Evolutionary conservation across 2,329 filamentous ascomycete species (phyloP).

Genomic region (Colletotrichum viniferum): DNA sequence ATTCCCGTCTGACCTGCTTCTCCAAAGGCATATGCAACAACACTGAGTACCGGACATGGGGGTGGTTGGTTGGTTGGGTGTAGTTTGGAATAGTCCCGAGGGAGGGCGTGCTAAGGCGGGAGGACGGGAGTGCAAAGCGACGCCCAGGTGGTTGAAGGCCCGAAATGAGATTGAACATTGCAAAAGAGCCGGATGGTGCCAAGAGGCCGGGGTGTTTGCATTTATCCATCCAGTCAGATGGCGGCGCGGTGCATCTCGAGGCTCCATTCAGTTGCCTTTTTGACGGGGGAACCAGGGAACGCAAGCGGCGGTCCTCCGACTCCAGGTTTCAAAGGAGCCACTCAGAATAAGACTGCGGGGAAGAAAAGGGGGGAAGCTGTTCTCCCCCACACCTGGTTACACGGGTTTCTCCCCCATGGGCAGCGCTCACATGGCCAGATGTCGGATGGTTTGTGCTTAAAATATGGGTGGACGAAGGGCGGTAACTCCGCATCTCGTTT

Average conservation of each 20-base stretch:
- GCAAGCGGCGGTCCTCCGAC: neutral
- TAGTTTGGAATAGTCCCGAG: neutral
- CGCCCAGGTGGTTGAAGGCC: slow-evolving; percentile 15
- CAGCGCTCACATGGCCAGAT: slow-evolving; percentile 1
- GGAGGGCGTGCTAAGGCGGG: slow-evolving; percentile 5
- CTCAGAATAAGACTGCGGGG: neutral
- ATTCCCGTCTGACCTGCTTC: neutral
- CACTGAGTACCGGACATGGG: neutral
- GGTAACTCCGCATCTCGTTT: slow-evolving; percentile 1
- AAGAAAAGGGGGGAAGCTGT: slow-evolving; percentile 10
- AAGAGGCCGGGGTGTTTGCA: neutral
- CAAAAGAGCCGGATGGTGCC: neutral
- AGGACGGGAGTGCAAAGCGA: slow-evolving; percentile 14
- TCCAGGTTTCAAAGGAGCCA: neutral
- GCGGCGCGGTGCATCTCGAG: neutral
- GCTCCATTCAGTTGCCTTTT: neutral
- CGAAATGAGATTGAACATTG: slow-evolving; percentile 9
- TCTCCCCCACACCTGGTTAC: neutral
- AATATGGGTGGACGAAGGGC: neutral
- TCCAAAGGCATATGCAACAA: neutral
- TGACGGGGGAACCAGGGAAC: neutral
- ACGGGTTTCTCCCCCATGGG: neutral
- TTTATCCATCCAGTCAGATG: slow-evolving; percentile 20
- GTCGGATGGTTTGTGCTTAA: neutral
- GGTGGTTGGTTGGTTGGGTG: neutral